Evolutionary conservation across 1,139 yeast genomes (phyloP), one percentile per base, ranked within the genome.

Genomic region (Blastobotrys apis): DNA sequence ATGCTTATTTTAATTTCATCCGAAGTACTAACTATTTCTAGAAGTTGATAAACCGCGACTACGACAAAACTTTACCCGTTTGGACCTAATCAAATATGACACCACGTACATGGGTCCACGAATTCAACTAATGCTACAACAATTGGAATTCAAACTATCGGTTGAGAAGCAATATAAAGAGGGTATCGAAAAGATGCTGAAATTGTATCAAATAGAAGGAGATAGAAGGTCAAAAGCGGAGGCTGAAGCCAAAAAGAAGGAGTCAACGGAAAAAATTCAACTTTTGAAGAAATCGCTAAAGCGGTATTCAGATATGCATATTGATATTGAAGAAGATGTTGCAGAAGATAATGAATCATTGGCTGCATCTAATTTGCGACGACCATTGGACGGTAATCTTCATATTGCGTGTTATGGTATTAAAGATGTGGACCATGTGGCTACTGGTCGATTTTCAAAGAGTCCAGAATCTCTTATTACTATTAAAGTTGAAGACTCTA

Each of bases 31-130:
- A 31, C 8, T 12, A 17, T 15, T 29, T 19, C 4, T 3, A 29
- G 17, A 27, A 9, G 38, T 10, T 26, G 29, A 20, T 5, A 30
- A 30, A 21, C 34, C 32, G 8, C 22, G 16, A 21, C 26, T 23
- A 23, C 27, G 44, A 12, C 57, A 57, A 13, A 64, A 63, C 49
- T 58, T 54, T 52, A 59, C 68, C 35, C 58, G 70, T 26, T 55
- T 90, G 56, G 98, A 92, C 63, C 71, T 92, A 49, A 76, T 87
- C 62, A 88, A 88, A 57, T 88, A 87, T 61, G 97, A 92, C 57
- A 86, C 96, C 55, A 96, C 97, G 0, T 85, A 95, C 1, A 70
- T 92, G 56, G 96, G 97, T n/a, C 96, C 92, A 58, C 78, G 94
- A 53, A 92, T 92, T 58, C 96, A 87, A 64, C 82, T 85, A 57